Evolutionary conservation across 2,329 filamentous ascomycete genomes (phyloP).

Genomic region (Pseudopyrenochaeta lycopersici): DNA sequence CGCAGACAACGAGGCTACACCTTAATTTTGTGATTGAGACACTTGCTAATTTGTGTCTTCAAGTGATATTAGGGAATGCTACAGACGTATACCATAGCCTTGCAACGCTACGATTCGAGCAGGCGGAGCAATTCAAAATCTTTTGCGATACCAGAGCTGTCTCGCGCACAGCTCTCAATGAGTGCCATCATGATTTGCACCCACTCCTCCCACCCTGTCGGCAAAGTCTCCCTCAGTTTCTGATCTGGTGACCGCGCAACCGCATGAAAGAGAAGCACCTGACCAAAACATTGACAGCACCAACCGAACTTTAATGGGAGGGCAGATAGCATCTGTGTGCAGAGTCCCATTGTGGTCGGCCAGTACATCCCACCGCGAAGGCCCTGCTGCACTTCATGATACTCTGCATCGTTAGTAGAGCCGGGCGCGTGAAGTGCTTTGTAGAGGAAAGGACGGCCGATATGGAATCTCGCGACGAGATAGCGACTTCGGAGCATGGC

Average conservation of each 20-base stretch:
- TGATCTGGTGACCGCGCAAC: constrained; percentile 39
- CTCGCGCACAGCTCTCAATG: constrained; percentile 41
- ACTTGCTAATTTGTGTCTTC: constrained; percentile 1
- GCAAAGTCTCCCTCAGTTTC: constrained; percentile 41
- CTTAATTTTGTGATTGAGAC: not conserved
- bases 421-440: constrained; percentile 46
- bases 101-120: constrained; percentile 23
- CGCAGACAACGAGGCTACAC: not conserved
- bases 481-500: constrained; percentile 52
- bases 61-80: too few species aligned
- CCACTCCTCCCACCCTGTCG: constrained; percentile 48
- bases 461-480: constrained; percentile 49
- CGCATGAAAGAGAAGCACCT: constrained; percentile 45
- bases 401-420: constrained; percentile 42
- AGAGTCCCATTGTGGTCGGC: constrained; percentile 48
- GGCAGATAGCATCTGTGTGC: constrained; percentile 46
- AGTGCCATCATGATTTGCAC: constrained; percentile 47
- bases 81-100: not conserved
- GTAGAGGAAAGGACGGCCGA: constrained; percentile 49
- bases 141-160: constrained; percentile 47
- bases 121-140: constrained; percentile 46
- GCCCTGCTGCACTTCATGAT: constrained; percentile 38
- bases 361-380: constrained; percentile 48
- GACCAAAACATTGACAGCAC: constrained; percentile 50
- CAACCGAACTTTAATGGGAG: constrained; percentile 50